phyloP scores from a whole-genome alignment of 192 early-diverging fungal genomes.

The Linderina pennispora region DNA sequence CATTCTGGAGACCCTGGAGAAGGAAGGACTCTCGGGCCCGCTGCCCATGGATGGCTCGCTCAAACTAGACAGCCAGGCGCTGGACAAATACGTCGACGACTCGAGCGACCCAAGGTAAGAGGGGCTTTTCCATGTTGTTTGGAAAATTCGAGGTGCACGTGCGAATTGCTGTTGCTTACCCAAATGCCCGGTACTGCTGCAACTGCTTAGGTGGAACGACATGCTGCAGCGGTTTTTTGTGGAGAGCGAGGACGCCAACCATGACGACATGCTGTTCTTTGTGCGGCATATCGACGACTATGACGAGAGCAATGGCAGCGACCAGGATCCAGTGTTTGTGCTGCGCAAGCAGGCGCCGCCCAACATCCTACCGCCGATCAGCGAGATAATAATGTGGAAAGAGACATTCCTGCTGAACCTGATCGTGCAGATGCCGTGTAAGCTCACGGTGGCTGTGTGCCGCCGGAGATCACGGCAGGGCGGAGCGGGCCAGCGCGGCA shows the following conservation, averaged over 20 bases:
- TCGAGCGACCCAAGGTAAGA: slow-evolving; percentile 42
- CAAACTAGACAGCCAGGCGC: slow-evolving; percentile 32
- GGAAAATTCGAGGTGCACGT: too few relatives aligned
- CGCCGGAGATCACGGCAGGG: slow-evolving; percentile 52
- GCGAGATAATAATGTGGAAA: slow-evolving; percentile 79
- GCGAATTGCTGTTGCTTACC: too few relatives aligned
- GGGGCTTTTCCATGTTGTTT: background rate
- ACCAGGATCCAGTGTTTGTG: slow-evolving; percentile 76
- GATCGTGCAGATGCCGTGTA: slow-evolving; percentile 87
- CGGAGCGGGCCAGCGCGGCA: too few relatives aligned
- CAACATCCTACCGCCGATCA: slow-evolving; percentile 55
- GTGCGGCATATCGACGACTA: slow-evolving; percentile 51
- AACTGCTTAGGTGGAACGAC: slow-evolving; percentile 40
- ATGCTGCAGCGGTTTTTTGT: slow-evolving; percentile 60
- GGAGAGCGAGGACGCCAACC: slow-evolving; percentile 56
- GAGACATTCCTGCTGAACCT: slow-evolving; percentile 89
- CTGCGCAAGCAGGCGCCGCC: slow-evolving; percentile 64
- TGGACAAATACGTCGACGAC: slow-evolving; percentile 45
- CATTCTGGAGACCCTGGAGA: slow-evolving; percentile 45
- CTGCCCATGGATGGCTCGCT: slow-evolving; percentile 46
- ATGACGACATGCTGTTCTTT: slow-evolving; percentile 87
- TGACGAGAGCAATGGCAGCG: slow-evolving; percentile 5
- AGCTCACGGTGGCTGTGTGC: slow-evolving; percentile 85
- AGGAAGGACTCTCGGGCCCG: slow-evolving; percentile 41
- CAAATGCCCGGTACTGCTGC: background rate